phyloP scores from a whole-genome alignment of 2,329 filamentous ascomycete species.

The Diatrype stigma region DNA sequence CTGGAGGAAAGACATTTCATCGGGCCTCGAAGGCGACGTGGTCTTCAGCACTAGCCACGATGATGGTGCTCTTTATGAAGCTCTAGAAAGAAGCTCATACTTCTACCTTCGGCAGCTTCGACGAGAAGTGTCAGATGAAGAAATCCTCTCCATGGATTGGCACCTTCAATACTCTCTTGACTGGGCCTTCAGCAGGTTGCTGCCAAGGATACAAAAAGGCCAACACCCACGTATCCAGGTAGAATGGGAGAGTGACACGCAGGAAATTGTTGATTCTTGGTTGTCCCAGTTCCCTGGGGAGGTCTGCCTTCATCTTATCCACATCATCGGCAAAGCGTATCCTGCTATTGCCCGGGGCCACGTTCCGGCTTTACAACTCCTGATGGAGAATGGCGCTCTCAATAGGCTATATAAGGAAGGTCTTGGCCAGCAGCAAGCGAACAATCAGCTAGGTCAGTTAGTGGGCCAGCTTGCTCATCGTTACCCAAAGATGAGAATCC shows the following conservation, averaged over 20 bases:
- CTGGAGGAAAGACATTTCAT: neutral
- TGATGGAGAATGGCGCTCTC: slow-evolving; percentile 4
- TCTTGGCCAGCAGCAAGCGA: neutral
- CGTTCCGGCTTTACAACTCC: slow-evolving; percentile 2
- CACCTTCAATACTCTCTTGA: neutral
- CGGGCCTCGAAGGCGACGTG: neutral
- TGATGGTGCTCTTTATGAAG: neutral
- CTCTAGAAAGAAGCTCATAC: neutral
- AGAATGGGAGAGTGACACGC: neutral
- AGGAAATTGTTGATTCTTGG: neutral
- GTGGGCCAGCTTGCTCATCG: neutral
- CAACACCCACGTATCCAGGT: neutral
- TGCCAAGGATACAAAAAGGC: neutral
- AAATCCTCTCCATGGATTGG: neutral
- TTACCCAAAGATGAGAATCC: slow-evolving; percentile 5
- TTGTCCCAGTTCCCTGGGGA: neutral
- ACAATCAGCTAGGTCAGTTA: neutral
- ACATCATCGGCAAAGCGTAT: slow-evolving; percentile 2
- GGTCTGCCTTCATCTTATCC: slow-evolving; percentile 6
- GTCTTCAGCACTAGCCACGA: too few relatives aligned
- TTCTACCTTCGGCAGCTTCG: neutral
- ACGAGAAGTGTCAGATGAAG: neutral
- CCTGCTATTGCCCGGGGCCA: slow-evolving; percentile 2
- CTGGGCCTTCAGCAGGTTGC: neutral
- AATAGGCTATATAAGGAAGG: neutral